Base-by-base conservation (phyloP, 371 early-diverging fungal genomes). In the Nematocida displodere region DNA sequence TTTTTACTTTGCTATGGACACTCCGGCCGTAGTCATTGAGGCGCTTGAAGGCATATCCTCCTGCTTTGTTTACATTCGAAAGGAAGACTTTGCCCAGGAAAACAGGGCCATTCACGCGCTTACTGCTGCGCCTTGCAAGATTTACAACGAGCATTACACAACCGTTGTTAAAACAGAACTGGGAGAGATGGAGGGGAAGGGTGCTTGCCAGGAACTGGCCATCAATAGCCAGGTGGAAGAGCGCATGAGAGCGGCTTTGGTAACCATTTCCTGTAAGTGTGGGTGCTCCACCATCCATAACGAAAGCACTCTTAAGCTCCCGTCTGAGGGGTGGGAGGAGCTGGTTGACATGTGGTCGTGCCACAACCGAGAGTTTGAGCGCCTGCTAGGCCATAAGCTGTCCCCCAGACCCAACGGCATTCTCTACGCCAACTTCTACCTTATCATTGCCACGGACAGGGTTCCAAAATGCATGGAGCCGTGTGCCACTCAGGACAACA, bases 331-430 rank as follows among this genome's bases (percentile, higher is more conserved):
- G 17, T 83, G 84, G 84, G 77, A 83, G 36, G 84, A 83, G 55
- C 55, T 82, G 4, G 65, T 83, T 37, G 81, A 82, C 53, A 78
- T 75, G 50, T 83, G 84, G 84, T 80, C 81, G 8, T 83, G 84
- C 63, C 84, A 83, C 64, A 64, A 79, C 44, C 67, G 68, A 40
- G 84, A 83, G 75, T 83, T 83, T 56, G 61, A 52, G 42, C 71
- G 50, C n/a, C 37, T 83, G 24, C 36, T 63, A 20, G 54, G 76
- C 34, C 66, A 78, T 2, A 71, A 65, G 29, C 58, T 77, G 15
- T 59, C 56, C 26, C 76, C 80, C 29, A 47, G 79, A 46, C 53
- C 42, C 8, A 65, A 67, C 20, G 79, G 82, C 15, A 59, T 83
- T 42, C 76, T 83, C 24, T 42, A 77, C 40, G 75, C 79, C 1